Conservation (phyloP, 768 basidiomycete genomes). For the Rossbeevera mucosa region DNA sequence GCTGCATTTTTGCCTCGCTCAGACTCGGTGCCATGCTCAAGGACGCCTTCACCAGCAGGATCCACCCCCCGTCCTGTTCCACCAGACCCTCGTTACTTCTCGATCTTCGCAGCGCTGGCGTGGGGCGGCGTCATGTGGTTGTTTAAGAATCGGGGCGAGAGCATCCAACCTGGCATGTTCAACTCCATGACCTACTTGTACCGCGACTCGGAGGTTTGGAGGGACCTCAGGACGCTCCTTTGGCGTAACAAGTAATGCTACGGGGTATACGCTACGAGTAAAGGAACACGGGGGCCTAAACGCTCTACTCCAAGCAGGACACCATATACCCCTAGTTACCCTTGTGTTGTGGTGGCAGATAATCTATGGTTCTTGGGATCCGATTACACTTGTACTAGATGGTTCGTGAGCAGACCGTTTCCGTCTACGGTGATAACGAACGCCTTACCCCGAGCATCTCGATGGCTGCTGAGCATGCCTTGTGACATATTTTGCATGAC, state of each 20-base stretch:
- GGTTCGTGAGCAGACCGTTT: slow-evolving; percentile 5
- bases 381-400: slow-evolving; percentile 60
- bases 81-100: slow-evolving; percentile 81
- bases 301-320: slow-evolving; percentile 3
- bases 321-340: slow-evolving; percentile 17
- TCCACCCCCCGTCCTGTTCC: slow-evolving; percentile 63
- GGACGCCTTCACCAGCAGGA: slow-evolving; percentile 38
- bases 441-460: slow-evolving; percentile 61
- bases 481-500: slow-evolving; percentile 50
- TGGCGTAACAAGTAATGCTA: slow-evolving; percentile 77
- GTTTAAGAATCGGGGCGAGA: slow-evolving; percentile 81
- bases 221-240: slow-evolving; percentile 71
- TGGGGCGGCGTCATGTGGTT: slow-evolving; percentile 99
- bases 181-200: slow-evolving; percentile 95
- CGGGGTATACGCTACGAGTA: slow-evolving; percentile 6
- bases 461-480: slow-evolving; percentile 59
- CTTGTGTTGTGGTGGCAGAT: slow-evolving; percentile 29
- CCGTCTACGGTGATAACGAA: background rate
- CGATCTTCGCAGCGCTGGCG: slow-evolving; percentile 77
- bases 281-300: background rate
- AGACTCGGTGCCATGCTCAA: slow-evolving; percentile 43
- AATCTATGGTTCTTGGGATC: slow-evolving; percentile 48
- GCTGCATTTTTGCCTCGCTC: slow-evolving; percentile 89
- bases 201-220: slow-evolving; percentile 88
- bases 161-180: slow-evolving; percentile 96